Percentiles rank a stretch among this genome's conserved stretches.
These are phyloP conservation scores for Anthracocystis walkeri DNA, from an alignment of 1,284 basidiomycete genomes.

Conservation along the genomic window DNA sequence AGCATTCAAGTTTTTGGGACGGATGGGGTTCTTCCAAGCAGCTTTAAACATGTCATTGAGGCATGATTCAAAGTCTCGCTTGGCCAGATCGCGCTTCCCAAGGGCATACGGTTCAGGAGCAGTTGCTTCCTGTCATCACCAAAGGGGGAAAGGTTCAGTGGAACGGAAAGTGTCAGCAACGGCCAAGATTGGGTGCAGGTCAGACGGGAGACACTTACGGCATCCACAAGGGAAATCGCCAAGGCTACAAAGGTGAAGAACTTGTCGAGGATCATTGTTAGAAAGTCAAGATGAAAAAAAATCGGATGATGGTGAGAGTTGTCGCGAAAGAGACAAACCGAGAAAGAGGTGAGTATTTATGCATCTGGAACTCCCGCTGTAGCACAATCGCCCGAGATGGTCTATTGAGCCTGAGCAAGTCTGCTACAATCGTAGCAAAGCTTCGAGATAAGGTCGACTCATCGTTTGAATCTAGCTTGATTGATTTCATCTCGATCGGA, in stretches of 20 bases:
- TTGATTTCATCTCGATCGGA: too few relatives aligned
- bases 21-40: too few relatives aligned
- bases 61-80: neutral
- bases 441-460: too few relatives aligned
- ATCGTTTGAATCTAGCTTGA: too few relatives aligned
- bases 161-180: neutral
- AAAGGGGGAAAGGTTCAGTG: neutral
- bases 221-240: neutral
- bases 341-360: neutral
- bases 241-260: neutral
- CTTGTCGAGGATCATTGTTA: neutral
- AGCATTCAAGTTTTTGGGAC: neutral
- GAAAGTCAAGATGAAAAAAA: neutral
- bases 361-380: neutral
- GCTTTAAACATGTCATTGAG: neutral
- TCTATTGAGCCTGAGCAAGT: too few relatives aligned
- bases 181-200: too few relatives aligned
- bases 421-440: too few relatives aligned
- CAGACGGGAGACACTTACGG: neutral
- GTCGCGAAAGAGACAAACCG: neutral
- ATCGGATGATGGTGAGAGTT: neutral
- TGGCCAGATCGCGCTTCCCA: neutral
- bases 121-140: neutral
- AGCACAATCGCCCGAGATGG: too few relatives aligned
- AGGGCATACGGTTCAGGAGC: neutral